Conservation (phyloP, 352 stramenopile genomes). For the Pythium brachiatum region DNA sequence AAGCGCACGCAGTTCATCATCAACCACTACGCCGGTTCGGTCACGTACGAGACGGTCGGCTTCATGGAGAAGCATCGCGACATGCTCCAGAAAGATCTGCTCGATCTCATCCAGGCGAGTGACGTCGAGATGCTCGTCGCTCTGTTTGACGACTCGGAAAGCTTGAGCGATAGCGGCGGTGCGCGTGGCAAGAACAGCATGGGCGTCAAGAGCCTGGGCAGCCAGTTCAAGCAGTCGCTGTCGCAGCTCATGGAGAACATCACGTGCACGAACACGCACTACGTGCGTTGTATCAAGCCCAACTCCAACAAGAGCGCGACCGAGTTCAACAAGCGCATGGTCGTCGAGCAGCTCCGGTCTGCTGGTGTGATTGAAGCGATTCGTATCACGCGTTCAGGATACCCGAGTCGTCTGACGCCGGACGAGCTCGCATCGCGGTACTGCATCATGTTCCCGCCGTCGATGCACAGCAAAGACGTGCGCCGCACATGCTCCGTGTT, state of each 20-base stretch:
- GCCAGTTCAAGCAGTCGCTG: constrained; percentile 85
- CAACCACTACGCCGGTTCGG: constrained; percentile 94
- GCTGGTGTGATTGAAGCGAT: constrained; percentile 92
- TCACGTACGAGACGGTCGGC: constrained; percentile 92
- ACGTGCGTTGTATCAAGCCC: constrained; percentile 88
- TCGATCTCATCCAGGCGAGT: constrained; percentile 84
- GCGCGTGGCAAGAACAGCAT: constrained; percentile 48
- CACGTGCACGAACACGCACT: constrained; percentile 78
- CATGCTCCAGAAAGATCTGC: constrained; percentile 94
- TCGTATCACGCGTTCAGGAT: constrained; percentile 88
- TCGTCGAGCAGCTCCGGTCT: constrained; percentile 89
- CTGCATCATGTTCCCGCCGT: constrained; percentile 87
- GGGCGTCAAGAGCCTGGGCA: constrained; percentile 67
- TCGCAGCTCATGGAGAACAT: constrained; percentile 88
- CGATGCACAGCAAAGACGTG: constrained; percentile 79
- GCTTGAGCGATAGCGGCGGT: constrained; percentile 29
- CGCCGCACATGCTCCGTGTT: constrained; percentile 76
- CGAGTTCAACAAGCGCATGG: constrained; percentile 90
- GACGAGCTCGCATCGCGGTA: constrained; percentile 80
- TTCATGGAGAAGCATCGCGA: constrained; percentile 98
- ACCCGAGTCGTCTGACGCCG: constrained; percentile 90
- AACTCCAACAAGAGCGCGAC: constrained; percentile 85
- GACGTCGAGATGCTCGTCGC: constrained; percentile 58
- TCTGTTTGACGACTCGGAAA: constrained; percentile 74
- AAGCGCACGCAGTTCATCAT: constrained; percentile 94